Evolutionary conservation across 768 basidiomycete species (phyloP), one percentile per base, ranked within the genome.

Genomic region (Serendipita indica): DNA sequence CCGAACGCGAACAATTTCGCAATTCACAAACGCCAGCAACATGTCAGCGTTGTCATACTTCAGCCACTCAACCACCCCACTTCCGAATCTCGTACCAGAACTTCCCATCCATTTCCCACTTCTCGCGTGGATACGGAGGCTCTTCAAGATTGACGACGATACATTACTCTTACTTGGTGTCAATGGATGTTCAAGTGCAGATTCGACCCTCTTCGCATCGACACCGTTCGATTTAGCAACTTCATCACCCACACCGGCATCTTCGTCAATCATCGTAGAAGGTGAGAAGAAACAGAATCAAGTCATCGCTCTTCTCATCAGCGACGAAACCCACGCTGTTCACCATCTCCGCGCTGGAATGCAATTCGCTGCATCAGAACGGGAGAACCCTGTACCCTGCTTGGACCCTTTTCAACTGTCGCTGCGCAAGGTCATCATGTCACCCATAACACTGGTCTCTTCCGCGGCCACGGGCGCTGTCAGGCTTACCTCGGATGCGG

Each of bases 51-150:
- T 54, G 10, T 54, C 49, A 10, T 30, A 54, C 32, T 28, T 54
- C 30, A 54, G 49, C 32, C 49, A 54, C 32, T 54, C 49, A n/a
- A 54, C 49, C 10, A 30, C 49, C n/a, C 12, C 49, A 7, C 32
- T 28, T 2, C 7, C 49, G 22, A 16, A 27, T 10, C 49, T 16
- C 22, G 16, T 54, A 10, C 22, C 49, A 16, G 22, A 18, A 28
- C 7, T 28, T 16, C 49, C 49, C 12, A 28, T 54, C n/a, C 32
- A 54, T 30, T 54, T 54, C 25, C 49, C 49, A 10, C n/a, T 54
- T 10, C 22, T 54, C 10, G 22, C 49, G 12, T 33, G 22, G 25
- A 54, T 54, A 7, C 22, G 16, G 16, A 18, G 32, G n/a, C 30
- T 54, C 32, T 54, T 54, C 32, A 33, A 18, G 10, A 54, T 54